phyloP scores from a whole-genome alignment of 2,329 filamentous ascomycete genomes.

The Hypoxylon sp. region DNA sequence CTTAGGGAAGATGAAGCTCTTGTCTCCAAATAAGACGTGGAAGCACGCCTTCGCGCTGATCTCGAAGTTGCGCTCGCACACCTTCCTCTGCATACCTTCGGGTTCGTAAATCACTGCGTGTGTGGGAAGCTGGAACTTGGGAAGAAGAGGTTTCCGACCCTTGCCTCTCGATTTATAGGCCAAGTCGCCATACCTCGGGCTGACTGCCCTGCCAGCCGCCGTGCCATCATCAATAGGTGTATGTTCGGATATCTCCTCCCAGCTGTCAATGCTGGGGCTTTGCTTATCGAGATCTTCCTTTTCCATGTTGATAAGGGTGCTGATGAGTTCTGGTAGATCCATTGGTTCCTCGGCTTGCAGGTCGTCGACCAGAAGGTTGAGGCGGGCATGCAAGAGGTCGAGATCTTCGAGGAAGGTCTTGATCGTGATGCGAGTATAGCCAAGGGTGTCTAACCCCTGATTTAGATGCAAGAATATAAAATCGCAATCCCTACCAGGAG shows the following conservation, averaged over 20 bases:
- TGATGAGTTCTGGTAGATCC: constrained; percentile 73
- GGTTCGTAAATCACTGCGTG: constrained; percentile 86
- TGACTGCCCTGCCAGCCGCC: constrained; percentile 50
- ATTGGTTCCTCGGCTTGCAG: constrained; percentile 75
- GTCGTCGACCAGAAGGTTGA: constrained; percentile 87
- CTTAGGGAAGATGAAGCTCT: constrained; percentile 91
- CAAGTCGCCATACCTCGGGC: constrained; percentile 47
- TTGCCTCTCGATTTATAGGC: constrained; percentile 48
- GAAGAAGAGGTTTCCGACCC: constrained; percentile 55
- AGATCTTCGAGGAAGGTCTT: constrained; percentile 94
- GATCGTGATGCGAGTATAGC: constrained; percentile 79
- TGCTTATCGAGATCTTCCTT: constrained; percentile 62
- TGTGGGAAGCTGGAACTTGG: constrained; percentile 82
- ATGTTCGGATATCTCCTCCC: constrained; percentile 79
- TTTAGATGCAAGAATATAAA: constrained; percentile 84
- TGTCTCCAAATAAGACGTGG: constrained; percentile 95
- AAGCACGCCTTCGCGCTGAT: constrained; percentile 94
- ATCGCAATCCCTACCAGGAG: constrained; percentile 89
- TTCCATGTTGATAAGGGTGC: constrained; percentile 78
- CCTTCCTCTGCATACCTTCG: constrained; percentile 77
- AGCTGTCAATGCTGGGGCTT: constrained; percentile 84
- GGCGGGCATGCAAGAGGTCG: constrained; percentile 78
- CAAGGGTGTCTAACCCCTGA: constrained; percentile 68
- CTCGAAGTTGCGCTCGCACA: constrained; percentile 83
- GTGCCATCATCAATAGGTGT: constrained; percentile 68